Conservation (phyloP, 2,329 filamentous ascomycete species). For the Penicillium sp. region DNA sequence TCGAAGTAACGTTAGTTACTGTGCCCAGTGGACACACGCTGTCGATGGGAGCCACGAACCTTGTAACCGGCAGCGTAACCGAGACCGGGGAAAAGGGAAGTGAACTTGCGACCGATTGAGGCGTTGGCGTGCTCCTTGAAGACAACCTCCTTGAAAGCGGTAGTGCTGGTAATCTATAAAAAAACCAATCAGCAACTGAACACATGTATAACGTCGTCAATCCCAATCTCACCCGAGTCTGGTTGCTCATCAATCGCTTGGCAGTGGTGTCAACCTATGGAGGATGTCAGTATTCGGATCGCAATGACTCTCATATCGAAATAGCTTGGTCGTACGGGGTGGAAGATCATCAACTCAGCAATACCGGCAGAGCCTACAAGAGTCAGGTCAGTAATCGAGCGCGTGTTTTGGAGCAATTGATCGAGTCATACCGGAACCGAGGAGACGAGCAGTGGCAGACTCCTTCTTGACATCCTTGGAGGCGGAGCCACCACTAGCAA, state of each 20-base stretch:
- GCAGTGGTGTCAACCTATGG: conserved; percentile 89
- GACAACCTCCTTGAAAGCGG: conserved; percentile 81
- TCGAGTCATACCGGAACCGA: conserved; percentile 73
- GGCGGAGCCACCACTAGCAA: conserved; percentile 41
- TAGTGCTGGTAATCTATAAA: conserved; percentile 52
- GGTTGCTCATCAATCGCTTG: conserved; percentile 99
- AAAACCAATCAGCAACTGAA: conserved; percentile 5
- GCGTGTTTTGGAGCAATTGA: background rate
- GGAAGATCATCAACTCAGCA: conserved; percentile 87
- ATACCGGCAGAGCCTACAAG: conserved; percentile 79
- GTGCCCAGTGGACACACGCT: background rate
- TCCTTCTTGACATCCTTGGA: conserved; percentile 72
- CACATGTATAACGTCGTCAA: conserved; percentile 1
- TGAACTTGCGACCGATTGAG: conserved; percentile 69
- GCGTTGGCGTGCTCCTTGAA: conserved; percentile 85
- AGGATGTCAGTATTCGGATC: conserved; percentile 21
- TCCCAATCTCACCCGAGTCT: conserved; percentile 59
- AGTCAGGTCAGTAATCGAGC: conserved; percentile 12
- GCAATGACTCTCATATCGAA: background rate
- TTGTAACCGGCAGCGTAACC: conserved; percentile 98
- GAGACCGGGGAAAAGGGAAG: conserved; percentile 93
- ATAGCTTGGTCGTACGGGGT: conserved; percentile 60
- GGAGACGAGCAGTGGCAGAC: conserved; percentile 78
- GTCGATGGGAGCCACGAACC: conserved; percentile 44
- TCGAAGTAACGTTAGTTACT: conserved; percentile 11